Evolutionary conservation across 2,329 filamentous ascomycete species (phyloP), one percentile per base, ranked within the genome.

Genomic region (Microcyclosporella mali): DNA sequence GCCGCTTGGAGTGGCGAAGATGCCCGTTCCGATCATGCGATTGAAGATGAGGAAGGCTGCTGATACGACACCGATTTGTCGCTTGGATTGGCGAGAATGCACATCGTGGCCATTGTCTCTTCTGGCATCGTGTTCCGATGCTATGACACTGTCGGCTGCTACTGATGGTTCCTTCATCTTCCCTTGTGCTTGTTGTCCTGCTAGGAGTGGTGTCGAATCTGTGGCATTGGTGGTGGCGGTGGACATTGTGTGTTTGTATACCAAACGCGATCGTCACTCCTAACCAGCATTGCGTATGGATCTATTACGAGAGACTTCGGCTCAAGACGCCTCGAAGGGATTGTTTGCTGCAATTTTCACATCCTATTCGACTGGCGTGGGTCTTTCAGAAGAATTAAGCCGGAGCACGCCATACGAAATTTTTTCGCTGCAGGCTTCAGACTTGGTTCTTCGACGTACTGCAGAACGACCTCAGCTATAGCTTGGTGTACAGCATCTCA

Each of bases 51-150:
- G 43, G 51, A 84, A 77, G 15, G 71, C 64, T 15, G 78, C 77
- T 4, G 72, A 75, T 35, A 70, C 61, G 36, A 78, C 56, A 35
- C 77, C 77, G 44, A 81, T 77, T 55, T 78, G 71, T 17, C 53
- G 48, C 34, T 57, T 57, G 33, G 37, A 40, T 34, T 41, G 31
- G 12, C 29, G 39, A 14, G 43, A 30, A 6, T 32, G 15, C 12
- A 41, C 48, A 36, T 39, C 21, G n/a, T 40, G 30, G 12, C 16
- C 19, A 33, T 17, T 21, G 14, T 40, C 33, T 14, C 8, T 25
- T 12, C 34, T 40, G 41, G 17, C n/a, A n/a, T n/a, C n/a, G n/a
- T n/a, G 37, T 10, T 9, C 10, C 21, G 2, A 25, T 12, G n/a
- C 14, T 16, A 37, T n/a, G 41, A 33, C 15, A 15, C 9, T 30